These are phyloP conservation scores for Pseudotsuga menziesii DNA, from an alignment of 75 land plant species.

Conservation along the genomic window DNA sequence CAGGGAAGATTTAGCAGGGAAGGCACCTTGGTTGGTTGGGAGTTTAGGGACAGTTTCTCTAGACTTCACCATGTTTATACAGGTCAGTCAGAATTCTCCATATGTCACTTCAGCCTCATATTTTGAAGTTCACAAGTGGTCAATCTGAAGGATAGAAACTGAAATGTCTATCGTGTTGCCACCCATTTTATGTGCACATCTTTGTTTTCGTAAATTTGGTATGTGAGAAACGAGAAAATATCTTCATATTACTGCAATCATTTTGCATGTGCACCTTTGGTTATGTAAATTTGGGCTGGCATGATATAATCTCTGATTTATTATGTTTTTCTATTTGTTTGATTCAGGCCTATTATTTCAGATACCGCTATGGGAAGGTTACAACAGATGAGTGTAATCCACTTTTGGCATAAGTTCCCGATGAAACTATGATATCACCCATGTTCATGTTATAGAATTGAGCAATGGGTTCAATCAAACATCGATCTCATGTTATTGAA, in stretches of 20 bases:
- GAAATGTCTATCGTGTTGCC: not conserved
- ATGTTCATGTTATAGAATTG: not conserved
- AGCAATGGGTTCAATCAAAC: not conserved
- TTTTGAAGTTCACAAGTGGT: not conserved
- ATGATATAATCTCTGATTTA: not conserved
- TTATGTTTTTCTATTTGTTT: not conserved
- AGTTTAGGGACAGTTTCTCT: constrained; percentile 46
- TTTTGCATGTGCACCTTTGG: not conserved
- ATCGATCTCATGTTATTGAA: not conserved
- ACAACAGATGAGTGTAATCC: constrained; percentile 8
- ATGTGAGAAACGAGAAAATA: no score
- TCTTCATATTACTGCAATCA: not conserved
- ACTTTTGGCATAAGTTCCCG: constrained; percentile 9
- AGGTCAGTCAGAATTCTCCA: constrained; percentile 29
- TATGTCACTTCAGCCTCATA: not conserved
- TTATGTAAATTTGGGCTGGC: not conserved
- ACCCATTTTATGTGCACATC: not conserved
- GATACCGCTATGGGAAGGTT: not conserved
- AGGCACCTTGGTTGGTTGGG: constrained; percentile 46
- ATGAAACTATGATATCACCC: not conserved
- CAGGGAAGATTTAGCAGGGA: constrained; percentile 33
- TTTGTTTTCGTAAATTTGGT: not conserved
- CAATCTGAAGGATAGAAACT: not conserved
- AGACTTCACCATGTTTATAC: constrained; percentile 32
- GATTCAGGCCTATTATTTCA: constrained; percentile 14